Evolutionary conservation across 495 filamentous ascomycete genomes (phyloP).

Genomic region (Annulohypoxylon moriforme): DNA sequence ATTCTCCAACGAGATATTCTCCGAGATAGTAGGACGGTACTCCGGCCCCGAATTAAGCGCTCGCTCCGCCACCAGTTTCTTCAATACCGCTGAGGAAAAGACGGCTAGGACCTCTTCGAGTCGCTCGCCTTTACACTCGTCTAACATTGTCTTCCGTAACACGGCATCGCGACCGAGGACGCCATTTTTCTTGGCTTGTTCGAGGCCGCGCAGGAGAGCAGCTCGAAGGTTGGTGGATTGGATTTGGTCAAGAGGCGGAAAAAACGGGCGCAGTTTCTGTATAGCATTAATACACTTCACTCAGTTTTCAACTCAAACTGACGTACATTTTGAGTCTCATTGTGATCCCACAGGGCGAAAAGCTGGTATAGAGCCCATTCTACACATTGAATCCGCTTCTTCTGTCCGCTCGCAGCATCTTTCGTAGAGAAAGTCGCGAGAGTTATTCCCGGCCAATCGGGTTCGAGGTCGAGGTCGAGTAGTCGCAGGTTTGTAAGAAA

Average conservation of each 20-base stretch:
- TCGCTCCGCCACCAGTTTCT: slow-evolving; percentile 68
- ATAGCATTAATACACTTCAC: slow-evolving; percentile 19
- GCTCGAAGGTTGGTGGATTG: slow-evolving; percentile 90
- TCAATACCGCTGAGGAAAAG: slow-evolving; percentile 83
- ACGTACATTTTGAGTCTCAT: slow-evolving; percentile 74
- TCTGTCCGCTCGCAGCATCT: slow-evolving; percentile 75
- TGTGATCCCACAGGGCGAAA: slow-evolving; percentile 82
- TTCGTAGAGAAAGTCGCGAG: slow-evolving; percentile 72
- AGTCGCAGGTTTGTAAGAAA: slow-evolving; percentile 85
- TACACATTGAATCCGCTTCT: slow-evolving; percentile 77
- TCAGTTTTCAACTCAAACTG: not conserved
- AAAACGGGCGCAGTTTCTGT: slow-evolving; percentile 89
- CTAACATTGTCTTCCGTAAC: slow-evolving; percentile 88
- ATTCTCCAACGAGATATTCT: slow-evolving; percentile 71
- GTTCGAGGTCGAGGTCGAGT: slow-evolving; percentile 76
- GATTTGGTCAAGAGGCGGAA: slow-evolving; percentile 84
- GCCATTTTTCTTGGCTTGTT: slow-evolving; percentile 87
- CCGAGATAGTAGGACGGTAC: slow-evolving; percentile 60
- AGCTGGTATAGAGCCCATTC: slow-evolving; percentile 89
- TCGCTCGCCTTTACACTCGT: slow-evolving; percentile 88
- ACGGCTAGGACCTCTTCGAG: slow-evolving; percentile 80
- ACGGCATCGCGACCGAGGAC: slow-evolving; percentile 79
- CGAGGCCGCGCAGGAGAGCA: slow-evolving; percentile 80
- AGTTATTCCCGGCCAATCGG: slow-evolving; percentile 82
- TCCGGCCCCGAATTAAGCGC: slow-evolving; percentile 49